phyloP scores from a whole-genome alignment of 2,329 filamentous ascomycete species.

The Dactylonectria macrodidyma region DNA sequence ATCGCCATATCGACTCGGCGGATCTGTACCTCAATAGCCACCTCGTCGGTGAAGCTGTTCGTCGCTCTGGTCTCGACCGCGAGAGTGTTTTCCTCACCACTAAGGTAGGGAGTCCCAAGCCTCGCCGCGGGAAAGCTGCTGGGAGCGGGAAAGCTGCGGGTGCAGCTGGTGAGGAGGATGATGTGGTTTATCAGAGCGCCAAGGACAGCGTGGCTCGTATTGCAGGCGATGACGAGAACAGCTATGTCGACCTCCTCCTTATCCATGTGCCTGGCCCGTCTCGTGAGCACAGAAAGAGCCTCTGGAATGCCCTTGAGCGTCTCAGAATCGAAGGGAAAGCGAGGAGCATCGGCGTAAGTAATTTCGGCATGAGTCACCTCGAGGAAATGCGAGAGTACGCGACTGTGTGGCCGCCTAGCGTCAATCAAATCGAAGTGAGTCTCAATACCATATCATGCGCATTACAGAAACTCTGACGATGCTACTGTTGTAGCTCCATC shows the following conservation, averaged over 20 bases:
- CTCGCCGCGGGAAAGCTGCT: not conserved
- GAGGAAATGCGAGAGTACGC: conserved; percentile 78
- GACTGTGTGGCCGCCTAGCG: conserved; percentile 77
- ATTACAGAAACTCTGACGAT: not conserved
- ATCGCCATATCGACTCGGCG: conserved; percentile 77
- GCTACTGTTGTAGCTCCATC: conserved; percentile 71
- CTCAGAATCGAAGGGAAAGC: conserved; percentile 72
- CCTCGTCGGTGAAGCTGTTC: conserved; percentile 76
- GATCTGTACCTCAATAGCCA: conserved; percentile 76
- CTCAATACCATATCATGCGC: not conserved
- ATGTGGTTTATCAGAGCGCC: conserved; percentile 72
- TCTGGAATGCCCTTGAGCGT: conserved; percentile 78
- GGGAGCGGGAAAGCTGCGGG: not conserved
- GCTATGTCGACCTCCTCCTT: conserved; percentile 80
- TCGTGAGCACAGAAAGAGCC: conserved; percentile 66
- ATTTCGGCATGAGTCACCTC: conserved; percentile 78
- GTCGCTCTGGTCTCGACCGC: conserved; percentile 67
- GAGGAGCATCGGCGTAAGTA: conserved; percentile 80
- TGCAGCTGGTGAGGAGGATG: conserved; percentile 54
- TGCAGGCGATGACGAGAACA: conserved; percentile 63
- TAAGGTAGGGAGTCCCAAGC: conserved; percentile 72
- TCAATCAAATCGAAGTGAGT: conserved; percentile 81
- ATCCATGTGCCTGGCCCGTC: conserved; percentile 76
- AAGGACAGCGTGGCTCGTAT: conserved; percentile 76
- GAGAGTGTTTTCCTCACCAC: conserved; percentile 78